These are phyloP conservation scores for Ogataea pini DNA, from an alignment of 805 yeast genomes.

Conservation along the genomic window DNA sequence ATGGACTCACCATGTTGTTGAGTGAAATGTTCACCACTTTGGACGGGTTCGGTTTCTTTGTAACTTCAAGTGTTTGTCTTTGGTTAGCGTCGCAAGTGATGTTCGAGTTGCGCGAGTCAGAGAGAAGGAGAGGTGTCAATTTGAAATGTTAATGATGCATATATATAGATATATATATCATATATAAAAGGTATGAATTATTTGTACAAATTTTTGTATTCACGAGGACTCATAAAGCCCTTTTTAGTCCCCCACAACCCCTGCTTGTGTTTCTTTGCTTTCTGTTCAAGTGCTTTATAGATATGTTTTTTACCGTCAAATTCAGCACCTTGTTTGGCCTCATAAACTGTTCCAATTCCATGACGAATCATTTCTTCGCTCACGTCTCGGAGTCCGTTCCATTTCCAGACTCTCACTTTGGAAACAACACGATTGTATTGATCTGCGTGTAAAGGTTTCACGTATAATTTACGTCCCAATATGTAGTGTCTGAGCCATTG, in stretches of 20 bases:
- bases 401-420: slow-evolving; percentile 59
- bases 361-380: slow-evolving; percentile 82
- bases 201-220: slow-evolving; percentile 57
- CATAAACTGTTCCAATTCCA: slow-evolving; percentile 89
- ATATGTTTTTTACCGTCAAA: slow-evolving; percentile 73
- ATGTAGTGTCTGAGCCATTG: slow-evolving; percentile 70
- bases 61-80: slow-evolving; percentile 61
- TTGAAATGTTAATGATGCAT: slow-evolving; percentile 60
- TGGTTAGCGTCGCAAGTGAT: slow-evolving; percentile 88
- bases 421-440: slow-evolving; percentile 91
- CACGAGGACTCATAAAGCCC: slow-evolving; percentile 69
- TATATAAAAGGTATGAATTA: no score
- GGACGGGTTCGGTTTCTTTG: slow-evolving; percentile 64
- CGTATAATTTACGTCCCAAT: slow-evolving; percentile 64
- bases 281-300: slow-evolving; percentile 59
- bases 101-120: slow-evolving; percentile 90
- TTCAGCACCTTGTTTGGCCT: slow-evolving; percentile 76
- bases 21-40: slow-evolving; percentile 70
- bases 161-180: no score
- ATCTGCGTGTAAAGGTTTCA: slow-evolving; percentile 79
- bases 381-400: slow-evolving; percentile 74
- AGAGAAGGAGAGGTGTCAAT: slow-evolving; percentile 78
- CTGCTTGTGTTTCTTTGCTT: slow-evolving; percentile 53
- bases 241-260: slow-evolving; percentile 65
- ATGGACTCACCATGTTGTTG: slow-evolving; percentile 71